Evolutionary conservation across 345 rosid genomes (phyloP), one percentile per base, ranked within the genome.

Genomic region (Populus ilicifolia): DNA sequence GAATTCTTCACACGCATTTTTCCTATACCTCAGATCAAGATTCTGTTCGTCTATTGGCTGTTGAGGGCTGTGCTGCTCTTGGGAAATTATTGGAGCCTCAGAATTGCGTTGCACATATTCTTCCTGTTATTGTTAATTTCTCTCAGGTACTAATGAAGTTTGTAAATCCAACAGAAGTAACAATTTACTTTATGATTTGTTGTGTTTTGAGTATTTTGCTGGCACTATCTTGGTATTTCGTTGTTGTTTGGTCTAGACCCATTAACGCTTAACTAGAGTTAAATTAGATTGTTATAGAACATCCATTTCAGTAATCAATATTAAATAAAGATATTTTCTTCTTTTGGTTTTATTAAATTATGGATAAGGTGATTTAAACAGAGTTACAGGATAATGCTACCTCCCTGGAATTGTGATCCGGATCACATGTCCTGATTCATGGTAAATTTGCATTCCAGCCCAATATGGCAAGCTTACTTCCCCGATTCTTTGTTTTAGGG

Each of bases 41-140:
- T 90, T 95, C 99, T 67, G 99, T 95, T 72, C 90, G 99, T 63
- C 81, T 95, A 81, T 82, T 95, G 89, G 96, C 98, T 35, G 99
- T 95, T 67, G 99, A 95, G 90, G 93, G 97, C 66, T 92, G 99
- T 87, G 99, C 97, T 75, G 91, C 98, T 69, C 94, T 95, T 78
- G 99, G 99, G 64, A 95, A 95, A 80, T 82, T 95, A 89, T 88
- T 95, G 92, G 94, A 93, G 75, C 90, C 97, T 50, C 98, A 89
- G 77, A 98, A 93, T 78, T 95, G 99, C 70, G 87, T 93, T 18
- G 84, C 90, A 41, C 96, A 92, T 82, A 88, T 93, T 82, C 98
- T 95, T 65, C 97, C 99, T 14, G 97, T 93, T 76, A 89, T 95
- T 75, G 99, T 92, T 64, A 95, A 82, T 82, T 95, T 95, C 86